phyloP scores from a whole-genome alignment of 208 protist species.

The Trypanosoma melophagium region DNA sequence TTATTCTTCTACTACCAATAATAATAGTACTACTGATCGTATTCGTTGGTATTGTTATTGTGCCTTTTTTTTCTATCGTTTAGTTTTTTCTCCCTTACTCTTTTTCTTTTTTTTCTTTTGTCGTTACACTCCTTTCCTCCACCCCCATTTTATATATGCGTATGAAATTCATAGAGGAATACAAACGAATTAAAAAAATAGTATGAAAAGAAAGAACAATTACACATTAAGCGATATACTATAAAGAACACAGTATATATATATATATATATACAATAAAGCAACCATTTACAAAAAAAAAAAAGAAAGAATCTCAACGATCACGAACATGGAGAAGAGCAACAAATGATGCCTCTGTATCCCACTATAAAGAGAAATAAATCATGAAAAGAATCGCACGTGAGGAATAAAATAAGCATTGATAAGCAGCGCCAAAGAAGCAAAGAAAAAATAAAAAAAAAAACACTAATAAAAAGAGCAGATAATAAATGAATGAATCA shows the following conservation, averaged over 20 bases:
- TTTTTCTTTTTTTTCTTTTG: slow-evolving; percentile 11
- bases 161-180: too few species aligned
- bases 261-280: slow-evolving; percentile 2
- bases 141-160: neutral
- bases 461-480: neutral
- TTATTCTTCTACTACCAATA: neutral
- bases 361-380: too few species aligned
- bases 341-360: too few species aligned
- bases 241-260: neutral
- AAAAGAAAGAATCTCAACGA: neutral
- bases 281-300: neutral
- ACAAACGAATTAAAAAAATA: too few species aligned
- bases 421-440: neutral
- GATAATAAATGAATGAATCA: neutral
- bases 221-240: neutral
- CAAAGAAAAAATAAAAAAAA: neutral
- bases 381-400: too few species aligned
- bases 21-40: slow-evolving; percentile 13
- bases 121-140: neutral
- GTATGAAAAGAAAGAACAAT: neutral
- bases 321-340: too few species aligned
- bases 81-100: too few species aligned
- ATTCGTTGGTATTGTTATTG: neutral
- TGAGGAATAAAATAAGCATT: too few species aligned
- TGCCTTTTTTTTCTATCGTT: neutral